Percentiles rank a stretch among this genome's conserved stretches.
phyloP scores from a whole-genome alignment of 192 early-diverging fungal species.

The Powellomyces hirtus region DNA sequence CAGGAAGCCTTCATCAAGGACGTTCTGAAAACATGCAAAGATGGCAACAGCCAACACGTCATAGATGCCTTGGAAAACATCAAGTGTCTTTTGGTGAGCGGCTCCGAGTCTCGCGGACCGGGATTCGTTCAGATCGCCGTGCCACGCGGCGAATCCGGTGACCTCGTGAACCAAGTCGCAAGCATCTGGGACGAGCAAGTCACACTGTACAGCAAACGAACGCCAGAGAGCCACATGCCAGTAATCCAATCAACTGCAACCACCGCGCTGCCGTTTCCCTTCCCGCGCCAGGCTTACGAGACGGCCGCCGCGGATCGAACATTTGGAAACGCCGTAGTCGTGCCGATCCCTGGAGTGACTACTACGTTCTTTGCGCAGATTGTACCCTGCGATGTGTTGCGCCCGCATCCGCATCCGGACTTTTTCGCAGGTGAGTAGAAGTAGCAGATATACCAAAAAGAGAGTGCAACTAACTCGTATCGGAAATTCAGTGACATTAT shows the following conservation, averaged over 20 bases:
- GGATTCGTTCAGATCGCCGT: slow-evolving; percentile 46
- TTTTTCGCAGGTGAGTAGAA: slow-evolving; percentile 48
- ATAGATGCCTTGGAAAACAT: slow-evolving; percentile 1
- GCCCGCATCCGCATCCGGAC: slow-evolving; percentile 40
- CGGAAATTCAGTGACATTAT: slow-evolving; percentile 56
- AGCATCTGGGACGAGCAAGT: slow-evolving; percentile 33
- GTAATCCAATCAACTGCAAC: no score
- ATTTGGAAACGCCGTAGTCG: slow-evolving; percentile 40
- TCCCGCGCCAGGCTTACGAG: slow-evolving; percentile 37
- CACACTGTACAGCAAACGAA: not conserved
- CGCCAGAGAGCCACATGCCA: not conserved
- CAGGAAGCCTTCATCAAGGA: slow-evolving; percentile 65
- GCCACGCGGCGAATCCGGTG: not conserved
- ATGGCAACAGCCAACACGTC: slow-evolving; percentile 24
- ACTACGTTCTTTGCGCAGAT: slow-evolving; percentile 47
- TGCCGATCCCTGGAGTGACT: slow-evolving; percentile 47
- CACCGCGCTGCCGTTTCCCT: slow-evolving; percentile 44
- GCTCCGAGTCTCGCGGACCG: slow-evolving; percentile 2
- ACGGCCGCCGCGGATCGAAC: slow-evolving; percentile 12
- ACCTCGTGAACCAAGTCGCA: slow-evolving; percentile 5
- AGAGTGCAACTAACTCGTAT: slow-evolving; percentile 24
- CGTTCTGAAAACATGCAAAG: slow-evolving; percentile 44
- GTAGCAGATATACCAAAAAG: no score
- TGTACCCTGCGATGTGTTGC: slow-evolving; percentile 54
- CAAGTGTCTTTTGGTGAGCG: slow-evolving; percentile 14